Evolutionary conservation across 176 grass and related monocot genomes (phyloP).

Genomic region (Oropetium thomaeum): DNA sequence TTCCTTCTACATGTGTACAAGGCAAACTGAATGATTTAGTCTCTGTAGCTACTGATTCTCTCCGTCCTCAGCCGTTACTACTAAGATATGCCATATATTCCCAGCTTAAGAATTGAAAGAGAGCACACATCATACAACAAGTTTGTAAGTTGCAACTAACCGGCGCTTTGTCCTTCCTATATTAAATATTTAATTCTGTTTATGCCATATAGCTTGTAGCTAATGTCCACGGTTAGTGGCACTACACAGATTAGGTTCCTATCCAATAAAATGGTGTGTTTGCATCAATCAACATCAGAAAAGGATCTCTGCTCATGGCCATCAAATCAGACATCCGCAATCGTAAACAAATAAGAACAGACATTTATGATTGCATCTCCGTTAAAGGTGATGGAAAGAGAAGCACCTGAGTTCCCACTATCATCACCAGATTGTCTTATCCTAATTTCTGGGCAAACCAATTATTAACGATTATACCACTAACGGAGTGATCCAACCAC

Average conservation of each 20-base stretch:
- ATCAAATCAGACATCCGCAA: constrained; percentile 33
- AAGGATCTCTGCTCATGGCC: constrained; percentile 36
- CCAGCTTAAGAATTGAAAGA: neutral
- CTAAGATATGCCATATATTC: neutral
- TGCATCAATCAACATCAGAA: constrained; percentile 42
- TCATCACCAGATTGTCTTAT: constrained; percentile 29
- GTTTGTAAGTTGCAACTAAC: constrained; percentile 16
- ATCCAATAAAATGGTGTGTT: constrained; percentile 45
- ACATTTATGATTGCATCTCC: constrained; percentile 8
- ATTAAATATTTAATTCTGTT: constrained; percentile 16
- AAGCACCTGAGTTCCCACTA: constrained; percentile 34
- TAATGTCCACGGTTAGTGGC: constrained; percentile 18
- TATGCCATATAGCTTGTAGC: neutral
- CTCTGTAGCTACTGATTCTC: neutral
- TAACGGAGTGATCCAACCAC: neutral
- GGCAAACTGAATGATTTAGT: neutral
- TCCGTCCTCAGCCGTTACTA: neutral
- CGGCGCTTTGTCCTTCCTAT: neutral
- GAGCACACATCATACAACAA: neutral
- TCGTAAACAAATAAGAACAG: constrained; percentile 36
- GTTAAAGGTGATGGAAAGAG: constrained; percentile 36
- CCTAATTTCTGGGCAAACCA: constrained; percentile 11
- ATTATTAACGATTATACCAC: constrained; percentile 4
- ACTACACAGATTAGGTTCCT: constrained; percentile 35
- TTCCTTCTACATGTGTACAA: neutral